These are phyloP conservation scores for Chlamydomonas sphaeroides DNA, from an alignment of 139 green algal genomes.

Conservation along the genomic window DNA sequence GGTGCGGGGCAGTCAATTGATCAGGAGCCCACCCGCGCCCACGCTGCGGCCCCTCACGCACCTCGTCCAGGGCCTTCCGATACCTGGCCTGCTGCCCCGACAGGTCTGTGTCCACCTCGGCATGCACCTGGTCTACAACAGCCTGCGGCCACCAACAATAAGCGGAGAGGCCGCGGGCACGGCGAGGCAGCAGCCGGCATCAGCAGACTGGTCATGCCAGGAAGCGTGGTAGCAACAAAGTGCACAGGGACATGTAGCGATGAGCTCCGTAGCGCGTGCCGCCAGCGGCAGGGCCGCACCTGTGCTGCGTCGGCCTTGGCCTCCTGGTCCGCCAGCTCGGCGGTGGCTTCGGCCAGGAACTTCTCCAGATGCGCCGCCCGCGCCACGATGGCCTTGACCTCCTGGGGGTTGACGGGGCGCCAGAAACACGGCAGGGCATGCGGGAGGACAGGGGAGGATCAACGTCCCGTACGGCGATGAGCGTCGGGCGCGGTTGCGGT, in stretches of 20 bases:
- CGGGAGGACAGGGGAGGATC: background rate
- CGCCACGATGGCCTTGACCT: slow-evolving; percentile 3
- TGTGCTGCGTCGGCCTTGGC: slow-evolving; percentile 22
- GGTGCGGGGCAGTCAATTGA: no score
- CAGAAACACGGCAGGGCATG: background rate
- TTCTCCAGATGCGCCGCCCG: background rate
- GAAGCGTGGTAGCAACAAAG: background rate
- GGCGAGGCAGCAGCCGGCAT: no score
- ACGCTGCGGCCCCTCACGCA: background rate
- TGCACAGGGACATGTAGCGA: background rate
- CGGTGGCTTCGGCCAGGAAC: slow-evolving; percentile 9
- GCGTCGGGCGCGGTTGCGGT: no score
- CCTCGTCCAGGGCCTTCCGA: slow-evolving; percentile 43
- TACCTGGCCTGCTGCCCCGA: slow-evolving; percentile 19
- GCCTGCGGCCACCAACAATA: no score
- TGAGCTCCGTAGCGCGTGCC: no score
- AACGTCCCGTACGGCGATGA: no score
- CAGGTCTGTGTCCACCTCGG: slow-evolving; percentile 42
- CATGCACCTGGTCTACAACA: slow-evolving; percentile 40
- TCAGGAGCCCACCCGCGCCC: no score
- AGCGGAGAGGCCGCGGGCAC: no score
- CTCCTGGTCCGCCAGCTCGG: slow-evolving; percentile 42
- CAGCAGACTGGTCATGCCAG: no score
- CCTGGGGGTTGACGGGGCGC: slow-evolving; percentile 9
- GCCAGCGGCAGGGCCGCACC: no score